Evolutionary conservation across 2,329 filamentous ascomycete genomes (phyloP).

Genomic region (Penicillium sp.): DNA sequence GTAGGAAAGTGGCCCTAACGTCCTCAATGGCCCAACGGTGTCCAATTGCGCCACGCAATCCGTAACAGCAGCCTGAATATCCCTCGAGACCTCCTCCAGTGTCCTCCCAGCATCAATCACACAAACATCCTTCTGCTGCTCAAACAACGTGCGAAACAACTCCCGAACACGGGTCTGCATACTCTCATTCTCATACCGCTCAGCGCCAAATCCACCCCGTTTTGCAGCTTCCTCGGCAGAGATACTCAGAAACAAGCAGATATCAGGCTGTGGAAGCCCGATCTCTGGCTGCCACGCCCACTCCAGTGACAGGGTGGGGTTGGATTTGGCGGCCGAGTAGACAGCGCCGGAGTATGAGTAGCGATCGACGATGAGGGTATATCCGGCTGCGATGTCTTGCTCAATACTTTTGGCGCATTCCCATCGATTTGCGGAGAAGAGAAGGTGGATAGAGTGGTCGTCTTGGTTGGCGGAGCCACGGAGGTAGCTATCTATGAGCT

Average conservation of each 20-base stretch:
- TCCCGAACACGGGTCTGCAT: slow-evolving; percentile 80
- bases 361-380: slow-evolving; percentile 81
- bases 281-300: slow-evolving; percentile 87
- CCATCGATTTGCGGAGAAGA: slow-evolving; percentile 92
- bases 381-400: slow-evolving; percentile 63
- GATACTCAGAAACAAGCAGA: slow-evolving; percentile 85
- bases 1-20: slow-evolving; percentile 37
- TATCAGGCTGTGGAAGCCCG: slow-evolving; percentile 83
- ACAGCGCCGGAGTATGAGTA: slow-evolving; percentile 96
- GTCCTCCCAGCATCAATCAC: slow-evolving; percentile 58
- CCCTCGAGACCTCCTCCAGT: slow-evolving; percentile 56
- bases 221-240: slow-evolving; percentile 70
- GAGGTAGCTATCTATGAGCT: slow-evolving; percentile 84
- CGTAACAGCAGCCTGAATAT: slow-evolving; percentile 38
- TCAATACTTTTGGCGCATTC: slow-evolving; percentile 58
- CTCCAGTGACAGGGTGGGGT: slow-evolving; percentile 66
- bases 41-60: slow-evolving; percentile 39
- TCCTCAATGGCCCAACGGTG: slow-evolving; percentile 40
- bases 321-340: slow-evolving; percentile 86
- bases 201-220: slow-evolving; percentile 84
- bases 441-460: slow-evolving; percentile 85
- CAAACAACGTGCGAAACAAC: slow-evolving; percentile 65
- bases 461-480: slow-evolving; percentile 72
- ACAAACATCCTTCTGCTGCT: slow-evolving; percentile 53
- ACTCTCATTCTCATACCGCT: slow-evolving; percentile 82